Conservation (phyloP, 768 basidiomycete genomes). For the Hygrophorus pudorinus region DNA sequence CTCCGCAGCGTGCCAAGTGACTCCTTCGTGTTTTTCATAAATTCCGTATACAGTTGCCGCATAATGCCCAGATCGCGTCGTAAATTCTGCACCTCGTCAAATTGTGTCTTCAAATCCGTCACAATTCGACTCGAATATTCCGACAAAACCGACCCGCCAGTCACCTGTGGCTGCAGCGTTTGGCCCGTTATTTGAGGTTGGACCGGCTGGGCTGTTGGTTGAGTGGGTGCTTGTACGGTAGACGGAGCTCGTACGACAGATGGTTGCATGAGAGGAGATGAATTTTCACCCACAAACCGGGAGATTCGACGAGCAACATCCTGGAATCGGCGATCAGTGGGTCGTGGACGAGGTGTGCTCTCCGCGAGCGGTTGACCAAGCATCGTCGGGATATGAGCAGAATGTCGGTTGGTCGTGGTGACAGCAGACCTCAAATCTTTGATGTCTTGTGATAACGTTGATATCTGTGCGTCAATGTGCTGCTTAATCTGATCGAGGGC, state of each 20-base stretch:
- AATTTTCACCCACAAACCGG: conserved; percentile 47
- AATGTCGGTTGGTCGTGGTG: conserved; percentile 37
- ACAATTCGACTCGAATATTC: conserved; percentile 70
- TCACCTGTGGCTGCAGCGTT: conserved; percentile 61
- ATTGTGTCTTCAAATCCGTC: conserved; percentile 79
- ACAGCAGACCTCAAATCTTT: conserved; percentile 77
- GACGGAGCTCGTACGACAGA: conserved; percentile 17
- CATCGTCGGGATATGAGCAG: conserved; percentile 36
- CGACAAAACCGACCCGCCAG: conserved; percentile 63
- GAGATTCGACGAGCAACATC: conserved; percentile 66
- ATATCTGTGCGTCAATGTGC: conserved; percentile 91
- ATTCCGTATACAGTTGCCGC: conserved; percentile 91
- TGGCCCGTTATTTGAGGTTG: conserved; percentile 60
- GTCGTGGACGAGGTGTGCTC: conserved; percentile 59
- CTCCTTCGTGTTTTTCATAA: conserved; percentile 85
- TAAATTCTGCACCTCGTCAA: conserved; percentile 90
- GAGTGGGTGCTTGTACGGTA: conserved; percentile 16
- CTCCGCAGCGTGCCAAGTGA: conserved; percentile 66
- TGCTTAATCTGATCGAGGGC: conserved; percentile 98
- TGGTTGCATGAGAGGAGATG: conserved; percentile 9
- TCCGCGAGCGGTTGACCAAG: conserved; percentile 50
- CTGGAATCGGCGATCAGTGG: conserved; percentile 67
- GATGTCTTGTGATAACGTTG: conserved; percentile 74
- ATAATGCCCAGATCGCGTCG: conserved; percentile 89
- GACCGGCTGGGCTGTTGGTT: conserved; percentile 26